Evolutionary conservation across 164 flowering plant species (phyloP).

Genomic region (Warburgia ugandensis): DNA sequence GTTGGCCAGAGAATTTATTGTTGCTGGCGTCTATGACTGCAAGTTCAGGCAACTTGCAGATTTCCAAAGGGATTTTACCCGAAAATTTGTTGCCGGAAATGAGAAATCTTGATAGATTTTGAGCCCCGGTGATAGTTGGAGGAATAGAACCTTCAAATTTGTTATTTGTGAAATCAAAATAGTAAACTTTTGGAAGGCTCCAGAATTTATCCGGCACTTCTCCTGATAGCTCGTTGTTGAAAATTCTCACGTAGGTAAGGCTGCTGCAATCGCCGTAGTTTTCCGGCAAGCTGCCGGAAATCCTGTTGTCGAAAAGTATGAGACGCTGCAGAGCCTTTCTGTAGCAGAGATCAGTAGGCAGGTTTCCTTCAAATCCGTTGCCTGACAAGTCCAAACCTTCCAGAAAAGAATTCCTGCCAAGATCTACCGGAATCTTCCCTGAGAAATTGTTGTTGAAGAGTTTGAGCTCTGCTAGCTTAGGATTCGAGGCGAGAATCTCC

Average conservation of each 20-base stretch:
- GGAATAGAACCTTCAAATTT: constrained; percentile 46
- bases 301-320: constrained; percentile 34
- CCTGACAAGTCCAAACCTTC: constrained; percentile 48
- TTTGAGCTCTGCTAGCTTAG: constrained; percentile 30
- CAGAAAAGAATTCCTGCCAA: constrained; percentile 44
- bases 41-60: constrained; percentile 31
- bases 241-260: constrained; percentile 37
- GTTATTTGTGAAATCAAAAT: constrained; percentile 37
- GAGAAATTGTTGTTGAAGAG: constrained; percentile 61
- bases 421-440: constrained; percentile 41
- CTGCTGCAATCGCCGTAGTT: constrained; percentile 41
- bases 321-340: constrained; percentile 30
- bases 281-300: constrained; percentile 46
- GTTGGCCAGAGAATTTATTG: constrained; percentile 43
- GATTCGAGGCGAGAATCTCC: constrained; percentile 27
- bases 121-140: constrained; percentile 28
- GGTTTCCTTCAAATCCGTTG: constrained; percentile 46
- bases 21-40: constrained; percentile 23
- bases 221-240: constrained; percentile 38
- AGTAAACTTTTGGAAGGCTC: constrained; percentile 27
- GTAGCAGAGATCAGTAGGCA: constrained; percentile 49
- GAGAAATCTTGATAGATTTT: constrained; percentile 16
- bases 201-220: constrained; percentile 40
- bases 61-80: constrained; percentile 35
- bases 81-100: constrained; percentile 47